Evolutionary conservation across 2,329 filamentous ascomycete genomes (phyloP), one percentile per base, ranked within the genome.

Genomic region (Esteya vermicola): DNA sequence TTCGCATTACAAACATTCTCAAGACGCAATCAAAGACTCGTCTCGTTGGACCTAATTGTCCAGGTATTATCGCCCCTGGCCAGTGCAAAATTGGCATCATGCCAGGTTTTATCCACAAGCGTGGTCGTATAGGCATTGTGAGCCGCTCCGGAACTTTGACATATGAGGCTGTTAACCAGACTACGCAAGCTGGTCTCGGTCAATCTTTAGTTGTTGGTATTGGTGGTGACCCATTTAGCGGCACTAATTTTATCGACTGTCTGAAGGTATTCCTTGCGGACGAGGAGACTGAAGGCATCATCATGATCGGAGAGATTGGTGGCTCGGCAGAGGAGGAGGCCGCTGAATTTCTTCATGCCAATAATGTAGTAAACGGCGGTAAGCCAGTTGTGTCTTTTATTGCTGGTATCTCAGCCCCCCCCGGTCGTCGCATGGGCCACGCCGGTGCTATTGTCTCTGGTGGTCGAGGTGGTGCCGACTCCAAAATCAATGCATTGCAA

Each of bases 71-170:
- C 64, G 89, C 73, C 41, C 75, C 76, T 45, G 91, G 89, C 54
- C 89, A 93, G 77, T 98, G 91, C 78, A 98, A 98, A 73, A 96
- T 98, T 58, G 91, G 91, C 60, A 98, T 98, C 70, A 96, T 98
- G 91, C 85, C 91, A 50, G 91, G 91, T 56, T 95, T 96, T 75
- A 96, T 98, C 70, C 91, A 98, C 79, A 96, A 96, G 78, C 85
- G 88, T 64, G 91, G 91, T 55, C 88, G 91, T 62, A 88, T 98
- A 59, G 91, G 91, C 58, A 96, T 98, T 63, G 91, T 98, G 64
- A 95, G 88, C 54, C 84, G 91, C 55, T 96, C 91, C 57, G 91
- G 91, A 57, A 98, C 91, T 52, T 79, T 98, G 49, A 98, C 91
- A 58, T 98, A 98, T 72, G 91, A 98, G 72, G 91, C 91, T 58